Evolutionary conservation across 805 yeast genomes (phyloP).

Genomic region (Cyberlindnera lachancei): DNA sequence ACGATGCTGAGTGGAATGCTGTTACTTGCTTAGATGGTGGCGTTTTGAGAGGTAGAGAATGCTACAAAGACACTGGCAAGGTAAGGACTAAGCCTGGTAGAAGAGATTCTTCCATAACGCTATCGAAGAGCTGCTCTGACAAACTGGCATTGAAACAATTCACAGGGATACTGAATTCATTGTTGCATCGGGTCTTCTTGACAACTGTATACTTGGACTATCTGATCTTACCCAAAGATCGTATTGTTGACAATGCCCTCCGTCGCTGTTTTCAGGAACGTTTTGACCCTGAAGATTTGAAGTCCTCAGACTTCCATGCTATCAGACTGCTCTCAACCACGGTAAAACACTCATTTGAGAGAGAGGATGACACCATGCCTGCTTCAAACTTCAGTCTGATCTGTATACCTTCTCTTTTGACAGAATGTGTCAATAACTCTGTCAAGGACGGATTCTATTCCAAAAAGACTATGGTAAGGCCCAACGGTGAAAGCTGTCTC

Average conservation of each 20-base stretch:
- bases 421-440: slow-evolving; percentile 43
- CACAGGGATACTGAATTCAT: slow-evolving; percentile 43
- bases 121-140: slow-evolving; percentile 86
- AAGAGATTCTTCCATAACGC: slow-evolving; percentile 60
- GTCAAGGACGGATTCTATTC: slow-evolving; percentile 50
- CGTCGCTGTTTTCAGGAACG: slow-evolving; percentile 15
- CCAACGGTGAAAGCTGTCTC: slow-evolving; percentile 35
- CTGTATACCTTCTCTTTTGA: slow-evolving; percentile 15
- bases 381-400: slow-evolving; percentile 25
- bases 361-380: slow-evolving; percentile 1
- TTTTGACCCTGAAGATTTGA: neutral
- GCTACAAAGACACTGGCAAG: slow-evolving; percentile 46
- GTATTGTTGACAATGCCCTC: slow-evolving; percentile 13
- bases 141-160: slow-evolving; percentile 62
- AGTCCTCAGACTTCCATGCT: neutral
- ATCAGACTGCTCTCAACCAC: slow-evolving; percentile 6
- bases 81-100: slow-evolving; percentile 95
- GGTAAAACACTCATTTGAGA: slow-evolving; percentile 10
- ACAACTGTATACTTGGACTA: slow-evolving; percentile 36
- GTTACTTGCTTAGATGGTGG: slow-evolving; percentile 9
- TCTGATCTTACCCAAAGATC: slow-evolving; percentile 38
- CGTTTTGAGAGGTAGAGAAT: slow-evolving; percentile 55
- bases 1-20: slow-evolving; percentile 17
- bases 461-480: slow-evolving; percentile 37
- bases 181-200: slow-evolving; percentile 29